Evolutionary conservation across 441 rosid species (phyloP).

Genomic region (Biscutella laevigata): DNA sequence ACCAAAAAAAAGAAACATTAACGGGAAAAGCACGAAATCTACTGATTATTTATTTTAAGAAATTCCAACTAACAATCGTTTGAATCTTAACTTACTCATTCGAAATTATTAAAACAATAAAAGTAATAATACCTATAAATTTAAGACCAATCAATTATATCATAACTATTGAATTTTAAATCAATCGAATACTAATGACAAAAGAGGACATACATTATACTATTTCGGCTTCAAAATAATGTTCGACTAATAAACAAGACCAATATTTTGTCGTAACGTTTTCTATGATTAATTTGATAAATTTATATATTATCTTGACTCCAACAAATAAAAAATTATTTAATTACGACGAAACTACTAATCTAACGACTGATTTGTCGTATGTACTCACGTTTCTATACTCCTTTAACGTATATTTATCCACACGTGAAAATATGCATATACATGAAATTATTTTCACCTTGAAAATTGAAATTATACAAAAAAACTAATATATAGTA

Average conservation of each 20-base stretch:
- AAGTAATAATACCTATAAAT: background rate
- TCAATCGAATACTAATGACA: background rate
- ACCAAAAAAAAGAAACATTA: too few species aligned
- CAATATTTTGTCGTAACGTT: conserved; percentile 18
- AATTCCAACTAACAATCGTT: conserved; percentile 1
- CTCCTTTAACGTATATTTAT: too few species aligned
- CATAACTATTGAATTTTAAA: background rate
- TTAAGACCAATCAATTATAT: background rate
- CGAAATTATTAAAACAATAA: conserved; percentile 1
- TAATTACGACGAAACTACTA: conserved; percentile 21
- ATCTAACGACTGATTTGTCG: conserved; percentile 27
- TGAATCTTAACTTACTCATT: background rate
- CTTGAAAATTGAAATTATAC: conserved; percentile 23
- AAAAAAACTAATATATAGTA: background rate
- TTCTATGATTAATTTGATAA: conserved; percentile 13
- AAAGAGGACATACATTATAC: background rate
- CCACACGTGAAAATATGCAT: conserved; percentile 11
- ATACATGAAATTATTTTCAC: conserved; percentile 15
- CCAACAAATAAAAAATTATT: conserved; percentile 9
- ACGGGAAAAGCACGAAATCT: conserved; percentile 26
- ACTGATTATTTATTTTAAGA: background rate
- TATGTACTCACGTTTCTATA: conserved; percentile 9
- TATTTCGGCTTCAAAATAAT: background rate
- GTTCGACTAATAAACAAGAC: background rate
- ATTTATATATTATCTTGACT: conserved; percentile 17